Evolutionary conservation across 257 asterid species (phyloP).

Genomic region (Penstemon davidsonii): DNA sequence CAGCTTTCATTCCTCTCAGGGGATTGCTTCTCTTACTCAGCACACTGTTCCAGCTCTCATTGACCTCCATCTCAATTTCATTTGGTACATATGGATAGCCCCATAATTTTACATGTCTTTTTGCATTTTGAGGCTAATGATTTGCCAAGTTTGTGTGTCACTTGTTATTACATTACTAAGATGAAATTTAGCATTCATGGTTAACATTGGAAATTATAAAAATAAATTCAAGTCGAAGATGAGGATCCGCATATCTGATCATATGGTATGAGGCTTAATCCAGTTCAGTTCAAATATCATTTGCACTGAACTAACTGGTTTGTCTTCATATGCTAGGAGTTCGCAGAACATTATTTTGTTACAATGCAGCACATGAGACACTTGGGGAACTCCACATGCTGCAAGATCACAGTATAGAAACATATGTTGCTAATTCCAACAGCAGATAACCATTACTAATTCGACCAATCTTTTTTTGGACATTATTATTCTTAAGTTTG

Average conservation of each 20-base stretch:
- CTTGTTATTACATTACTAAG: no score
- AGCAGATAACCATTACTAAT: not conserved
- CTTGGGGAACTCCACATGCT: not conserved
- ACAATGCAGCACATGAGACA: not conserved
- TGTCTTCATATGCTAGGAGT: conserved; percentile 1
- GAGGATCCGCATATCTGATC: not conserved
- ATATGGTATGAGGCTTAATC: not conserved
- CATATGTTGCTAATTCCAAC: not conserved
- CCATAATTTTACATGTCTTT: no score
- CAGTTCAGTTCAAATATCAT: not conserved
- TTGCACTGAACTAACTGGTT: conserved; percentile 9
- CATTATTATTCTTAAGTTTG: not conserved
- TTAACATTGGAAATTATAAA: not conserved
- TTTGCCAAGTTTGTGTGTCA: no score
- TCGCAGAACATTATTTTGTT: not conserved
- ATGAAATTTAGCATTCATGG: no score
- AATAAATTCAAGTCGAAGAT: not conserved
- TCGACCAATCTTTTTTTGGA: conserved; percentile 2
- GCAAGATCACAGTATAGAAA: not conserved
- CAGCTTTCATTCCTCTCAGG: not conserved
- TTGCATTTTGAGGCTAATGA: no score
- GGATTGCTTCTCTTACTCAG: no score
- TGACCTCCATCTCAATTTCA: no score
- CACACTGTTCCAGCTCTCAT: no score
- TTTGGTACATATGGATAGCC: no score